Percentiles rank a stretch among this genome's conserved stretches.
These are phyloP conservation scores for Malbranchea cinnamomea DNA, from an alignment of 2,329 filamentous ascomycete genomes.

Conservation along the genomic window DNA sequence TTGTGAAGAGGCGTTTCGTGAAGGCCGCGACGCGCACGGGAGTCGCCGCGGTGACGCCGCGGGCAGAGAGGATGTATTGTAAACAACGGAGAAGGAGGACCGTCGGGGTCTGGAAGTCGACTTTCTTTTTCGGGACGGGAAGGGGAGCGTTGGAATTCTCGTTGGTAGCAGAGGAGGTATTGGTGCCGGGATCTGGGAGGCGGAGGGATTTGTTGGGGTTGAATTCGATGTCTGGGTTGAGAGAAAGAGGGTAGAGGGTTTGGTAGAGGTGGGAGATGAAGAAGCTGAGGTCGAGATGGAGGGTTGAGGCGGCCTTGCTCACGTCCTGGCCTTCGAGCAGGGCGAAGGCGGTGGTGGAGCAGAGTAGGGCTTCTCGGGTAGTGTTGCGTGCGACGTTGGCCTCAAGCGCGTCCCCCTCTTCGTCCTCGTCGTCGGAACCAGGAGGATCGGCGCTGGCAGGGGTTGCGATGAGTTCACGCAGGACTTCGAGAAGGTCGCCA, in stretches of 20 bases:
- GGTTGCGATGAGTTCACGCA: constrained; percentile 80
- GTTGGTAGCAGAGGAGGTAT: constrained; percentile 22
- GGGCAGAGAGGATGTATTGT: constrained; percentile 66
- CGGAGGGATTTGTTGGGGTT: constrained; percentile 56
- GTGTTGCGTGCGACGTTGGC: constrained; percentile 43
- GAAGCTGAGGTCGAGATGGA: constrained; percentile 85
- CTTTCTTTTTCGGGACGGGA: constrained; percentile 45
- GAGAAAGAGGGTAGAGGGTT: constrained; percentile 60
- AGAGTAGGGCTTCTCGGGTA: constrained; percentile 76
- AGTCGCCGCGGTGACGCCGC: constrained; percentile 57
- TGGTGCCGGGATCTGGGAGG: constrained; percentile 47
- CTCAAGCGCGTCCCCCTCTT: constrained; percentile 27
- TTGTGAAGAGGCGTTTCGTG: constrained; percentile 74
- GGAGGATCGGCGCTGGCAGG: constrained; percentile 29
- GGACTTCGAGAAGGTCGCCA: constrained; percentile 80
- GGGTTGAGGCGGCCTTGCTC: constrained; percentile 61
- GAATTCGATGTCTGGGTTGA: constrained; percentile 76
- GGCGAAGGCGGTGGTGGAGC: constrained; percentile 92
- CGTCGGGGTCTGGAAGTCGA: constrained; percentile 91
- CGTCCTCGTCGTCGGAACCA: constrained; percentile 31
- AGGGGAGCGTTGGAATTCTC: constrained; percentile 3
- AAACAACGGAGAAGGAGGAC: constrained; percentile 81
- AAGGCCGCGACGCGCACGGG: constrained; percentile 82
- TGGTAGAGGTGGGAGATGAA: constrained; percentile 92
- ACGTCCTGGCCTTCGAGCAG: constrained; percentile 88